Conservation (phyloP, 2,329 filamentous ascomycete genomes). For the Chrysoporthe cubensis region DNA sequence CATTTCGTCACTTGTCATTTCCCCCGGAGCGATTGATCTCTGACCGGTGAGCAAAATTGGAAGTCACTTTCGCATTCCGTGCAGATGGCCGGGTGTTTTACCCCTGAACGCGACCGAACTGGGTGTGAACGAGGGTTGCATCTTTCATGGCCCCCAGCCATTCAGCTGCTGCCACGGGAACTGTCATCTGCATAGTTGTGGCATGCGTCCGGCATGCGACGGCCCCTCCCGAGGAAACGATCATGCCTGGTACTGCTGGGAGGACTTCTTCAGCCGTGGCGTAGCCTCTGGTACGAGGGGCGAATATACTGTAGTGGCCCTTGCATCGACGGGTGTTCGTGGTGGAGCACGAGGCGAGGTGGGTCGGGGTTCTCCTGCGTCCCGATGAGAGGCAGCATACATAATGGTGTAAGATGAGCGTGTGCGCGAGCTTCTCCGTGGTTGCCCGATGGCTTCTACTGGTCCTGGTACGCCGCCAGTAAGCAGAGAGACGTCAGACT, state of each 20-base stretch:
- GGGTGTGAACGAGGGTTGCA: conserved; percentile 23
- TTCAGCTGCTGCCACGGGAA: conserved; percentile 12
- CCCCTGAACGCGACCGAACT: conserved; percentile 10
- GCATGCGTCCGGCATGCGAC: conserved; percentile 24
- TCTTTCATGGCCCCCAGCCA: conserved; percentile 20
- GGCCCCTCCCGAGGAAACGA: conserved; percentile 27
- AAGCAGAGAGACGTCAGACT: background rate
- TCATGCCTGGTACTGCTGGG: conserved; percentile 15
- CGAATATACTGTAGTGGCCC: background rate
- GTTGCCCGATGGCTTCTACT: background rate
- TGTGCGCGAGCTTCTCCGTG: background rate
- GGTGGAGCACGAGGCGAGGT: background rate
- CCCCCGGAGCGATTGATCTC: conserved; percentile 21
- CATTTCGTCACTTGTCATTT: conserved; percentile 26
- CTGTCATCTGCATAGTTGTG: conserved; percentile 7
- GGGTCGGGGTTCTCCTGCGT: background rate
- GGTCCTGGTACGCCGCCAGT: background rate
- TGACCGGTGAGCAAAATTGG: conserved; percentile 25
- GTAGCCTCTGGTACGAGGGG: background rate
- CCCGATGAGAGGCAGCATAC: background rate
- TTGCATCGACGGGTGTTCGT: background rate
- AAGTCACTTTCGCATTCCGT: conserved; percentile 17
- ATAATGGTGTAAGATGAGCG: background rate
- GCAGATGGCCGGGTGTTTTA: conserved; percentile 23
- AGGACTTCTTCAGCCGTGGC: background rate